Base-by-base conservation (phyloP, 805 yeast species). In the Hanseniaspora occidentalis region DNA sequence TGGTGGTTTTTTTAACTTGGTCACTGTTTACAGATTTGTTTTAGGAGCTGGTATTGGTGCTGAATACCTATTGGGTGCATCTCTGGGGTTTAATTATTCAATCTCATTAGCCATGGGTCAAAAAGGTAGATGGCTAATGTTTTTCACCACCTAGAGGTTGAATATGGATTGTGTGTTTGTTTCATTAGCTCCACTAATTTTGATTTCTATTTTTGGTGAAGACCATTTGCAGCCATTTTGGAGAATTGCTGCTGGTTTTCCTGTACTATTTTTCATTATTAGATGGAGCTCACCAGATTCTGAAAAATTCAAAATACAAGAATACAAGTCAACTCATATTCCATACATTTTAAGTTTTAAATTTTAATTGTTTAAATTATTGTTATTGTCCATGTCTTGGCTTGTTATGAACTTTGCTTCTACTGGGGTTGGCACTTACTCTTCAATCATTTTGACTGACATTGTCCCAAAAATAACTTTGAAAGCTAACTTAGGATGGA, bases 231-330 rank as follows among this genome's bases (percentile, higher is more conserved):
- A 75, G 26, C 81, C 83, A 9, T 84, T 89, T 31, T 89, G 97
- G 97, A 79, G 97, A 70, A 66, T 86, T 42, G 96, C 96, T 57
- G 95, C 89, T 17, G 71, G 89, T 39, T 86, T 89, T 24, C 96
- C 96, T 39, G 51, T 81, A 43, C 66, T 83, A 1, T 70, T 88
- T 48, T 82, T 89, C 55, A 71, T 79, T 55, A 58, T 86, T 62
- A 79, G 97, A 64, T 53, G 82, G 52, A 78, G 72, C 57, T 81
- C 80, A 66, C 65, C 71, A 46, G 94, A 85, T 60, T 77, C 83
- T 46, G 77, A 75, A 31, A 71, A 77, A 37, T 89, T 79, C 67
- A 60, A 69, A 48, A 79, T 82, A 57, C 67, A 77, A 56, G 73
- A 77, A 58, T 77, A 88, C 66, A 79, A 79, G 50, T 66, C 67